A percentile compares a stretch with the other conserved stretches of the same genome.
Evolutionary conservation across 192 early-diverging fungal species (phyloP).

Genomic region (Coemansia sp.): DNA sequence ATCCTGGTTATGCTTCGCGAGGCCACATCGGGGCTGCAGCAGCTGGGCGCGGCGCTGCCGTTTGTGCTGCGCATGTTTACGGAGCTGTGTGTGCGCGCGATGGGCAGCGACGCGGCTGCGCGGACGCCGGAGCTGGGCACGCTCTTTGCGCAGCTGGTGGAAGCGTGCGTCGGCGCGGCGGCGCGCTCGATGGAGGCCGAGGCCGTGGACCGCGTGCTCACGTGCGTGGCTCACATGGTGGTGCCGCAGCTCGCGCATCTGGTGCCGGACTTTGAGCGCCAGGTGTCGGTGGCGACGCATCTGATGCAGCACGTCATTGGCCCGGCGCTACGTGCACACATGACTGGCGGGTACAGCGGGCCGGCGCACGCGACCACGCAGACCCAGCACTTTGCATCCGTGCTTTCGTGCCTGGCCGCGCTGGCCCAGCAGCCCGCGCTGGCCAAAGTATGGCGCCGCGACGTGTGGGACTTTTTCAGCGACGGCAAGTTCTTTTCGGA

Average conservation of each 20-base stretch:
- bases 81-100: conserved; percentile 33
- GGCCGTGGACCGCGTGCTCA: conserved; percentile 61
- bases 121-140: conserved; percentile 27
- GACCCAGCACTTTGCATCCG: conserved; percentile 37
- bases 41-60: conserved; percentile 29
- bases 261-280: conserved; percentile 72
- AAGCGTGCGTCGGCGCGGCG: conserved; percentile 72
- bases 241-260: conserved; percentile 69
- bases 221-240: conserved; percentile 38
- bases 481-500: conserved; percentile 49
- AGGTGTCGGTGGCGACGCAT: conserved; percentile 62
- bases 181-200: conserved; percentile 71
- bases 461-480: conserved; percentile 50
- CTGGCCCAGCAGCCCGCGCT: conserved; percentile 40
- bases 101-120: conserved; percentile 14
- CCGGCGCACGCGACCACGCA: conserved; percentile 29
- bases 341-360: conserved; percentile 48
- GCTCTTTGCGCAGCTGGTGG: conserved; percentile 53
- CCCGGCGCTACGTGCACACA: conserved; percentile 63
- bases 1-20: conserved; percentile 36
- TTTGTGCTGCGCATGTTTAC: conserved; percentile 50
- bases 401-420: conserved; percentile 31
- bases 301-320: conserved; percentile 81
- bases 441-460: conserved; percentile 48
- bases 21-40: conserved; percentile 22